Conservation (phyloP, 768 basidiomycete genomes). For the Naganishia antarctica region DNA sequence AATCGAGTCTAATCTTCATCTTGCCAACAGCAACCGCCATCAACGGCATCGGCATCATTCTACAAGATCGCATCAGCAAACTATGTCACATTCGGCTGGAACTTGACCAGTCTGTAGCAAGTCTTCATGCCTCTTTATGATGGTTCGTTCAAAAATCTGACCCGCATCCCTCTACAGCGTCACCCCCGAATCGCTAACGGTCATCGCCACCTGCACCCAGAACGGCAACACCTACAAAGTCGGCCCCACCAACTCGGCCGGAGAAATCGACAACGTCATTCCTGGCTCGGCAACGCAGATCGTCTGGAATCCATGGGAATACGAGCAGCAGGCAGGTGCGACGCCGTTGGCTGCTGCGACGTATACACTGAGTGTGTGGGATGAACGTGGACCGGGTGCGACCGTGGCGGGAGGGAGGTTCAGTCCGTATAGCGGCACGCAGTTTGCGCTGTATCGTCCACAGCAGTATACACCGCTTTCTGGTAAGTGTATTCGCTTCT, state of each 20-base stretch:
- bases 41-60: constrained; percentile 69
- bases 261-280: constrained; percentile 52
- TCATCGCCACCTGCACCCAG: constrained; percentile 68
- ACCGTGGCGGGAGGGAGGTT: constrained; percentile 62
- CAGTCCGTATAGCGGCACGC: constrained; percentile 62
- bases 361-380: constrained; percentile 75
- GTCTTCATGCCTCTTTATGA: constrained; percentile 16
- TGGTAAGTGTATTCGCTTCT: constrained; percentile 19
- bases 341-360: constrained; percentile 68
- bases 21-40: constrained; percentile 59
- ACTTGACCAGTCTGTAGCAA: constrained; percentile 66
- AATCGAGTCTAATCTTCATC: too few species aligned
- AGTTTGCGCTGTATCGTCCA: constrained; percentile 81
- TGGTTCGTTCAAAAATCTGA: background rate
- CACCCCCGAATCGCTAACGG: constrained; percentile 68
- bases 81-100: constrained; percentile 84
- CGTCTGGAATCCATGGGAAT: constrained; percentile 74
- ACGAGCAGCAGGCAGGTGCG: constrained; percentile 61
- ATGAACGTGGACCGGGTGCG: constrained; percentile 68
- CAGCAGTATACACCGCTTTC: constrained; percentile 45
- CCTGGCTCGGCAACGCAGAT: constrained; percentile 62
- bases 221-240: constrained; percentile 89
- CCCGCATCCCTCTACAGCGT: constrained; percentile 41
- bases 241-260: constrained; percentile 63
- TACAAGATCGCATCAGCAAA: constrained; percentile 76